phyloP scores from a whole-genome alignment of 129 eudicot species.

The Tanacetum coccineum region DNA sequence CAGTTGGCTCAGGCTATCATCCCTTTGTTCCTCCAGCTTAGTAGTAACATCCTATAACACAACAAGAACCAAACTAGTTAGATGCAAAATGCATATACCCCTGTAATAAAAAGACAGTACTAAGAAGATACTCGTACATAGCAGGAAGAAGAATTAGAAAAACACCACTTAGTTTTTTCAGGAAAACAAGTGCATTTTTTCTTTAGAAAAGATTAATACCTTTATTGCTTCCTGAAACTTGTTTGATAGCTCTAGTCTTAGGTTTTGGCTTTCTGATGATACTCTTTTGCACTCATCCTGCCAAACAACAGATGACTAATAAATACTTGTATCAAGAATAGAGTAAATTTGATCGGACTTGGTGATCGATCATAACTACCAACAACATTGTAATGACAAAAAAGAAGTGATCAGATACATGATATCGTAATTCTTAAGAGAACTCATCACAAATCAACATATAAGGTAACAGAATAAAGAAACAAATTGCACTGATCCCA shows the following conservation, averaged over 20 bases:
- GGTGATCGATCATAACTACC: not conserved
- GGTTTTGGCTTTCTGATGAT: constrained; percentile 80
- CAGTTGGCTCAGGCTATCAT: constrained; percentile 76
- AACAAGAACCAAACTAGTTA: constrained; percentile 5
- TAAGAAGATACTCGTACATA: not conserved
- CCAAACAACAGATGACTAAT: constrained; percentile 19
- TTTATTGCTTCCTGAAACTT: constrained; percentile 94
- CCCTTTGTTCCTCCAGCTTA: constrained; percentile 95
- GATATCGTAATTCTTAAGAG: no score
- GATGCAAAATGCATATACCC: constrained; percentile 15
- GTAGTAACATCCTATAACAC: constrained; percentile 69
- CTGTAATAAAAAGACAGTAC: not conserved
- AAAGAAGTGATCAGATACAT: no score
- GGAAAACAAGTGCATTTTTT: not conserved
- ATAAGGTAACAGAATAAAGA: no score
- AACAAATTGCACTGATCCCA: no score
- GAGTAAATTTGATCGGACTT: not conserved
- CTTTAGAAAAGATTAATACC: constrained; percentile 33
- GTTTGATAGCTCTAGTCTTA: constrained; percentile 80
- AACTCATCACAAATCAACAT: no score
- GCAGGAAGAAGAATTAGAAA: not conserved
- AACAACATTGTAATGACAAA: no score
- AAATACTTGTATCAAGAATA: constrained; percentile 7
- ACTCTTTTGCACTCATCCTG: constrained; percentile 95
- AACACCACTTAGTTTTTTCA: not conserved